phyloP scores from a whole-genome alignment of 1,139 yeast species.

The Cylindricascospora bacillispora region DNA sequence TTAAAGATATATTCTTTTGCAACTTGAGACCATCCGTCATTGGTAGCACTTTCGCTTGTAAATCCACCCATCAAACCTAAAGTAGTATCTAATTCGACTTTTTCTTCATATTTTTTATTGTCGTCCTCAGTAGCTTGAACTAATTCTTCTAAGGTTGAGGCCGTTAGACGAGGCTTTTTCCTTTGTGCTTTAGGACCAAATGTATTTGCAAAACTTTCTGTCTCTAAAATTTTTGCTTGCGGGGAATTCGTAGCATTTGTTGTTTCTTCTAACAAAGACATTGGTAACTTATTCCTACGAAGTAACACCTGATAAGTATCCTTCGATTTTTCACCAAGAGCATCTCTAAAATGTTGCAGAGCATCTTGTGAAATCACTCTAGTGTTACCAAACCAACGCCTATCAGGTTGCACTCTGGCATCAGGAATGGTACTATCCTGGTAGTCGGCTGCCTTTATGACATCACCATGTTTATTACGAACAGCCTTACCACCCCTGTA shows the following conservation, averaged over 20 bases:
- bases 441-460: constrained; percentile 73
- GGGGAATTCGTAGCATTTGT: constrained; percentile 65
- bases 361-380: constrained; percentile 98
- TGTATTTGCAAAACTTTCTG: constrained; percentile 69
- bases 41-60: constrained; percentile 51
- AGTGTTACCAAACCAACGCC: constrained; percentile 96
- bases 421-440: constrained; percentile 82
- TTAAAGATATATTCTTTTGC: constrained; percentile 93
- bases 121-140: constrained; percentile 52
- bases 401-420: constrained; percentile 91
- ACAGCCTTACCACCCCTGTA: constrained; percentile 83
- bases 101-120: constrained; percentile 53
- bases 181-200: constrained; percentile 96
- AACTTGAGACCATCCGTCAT: constrained; percentile 64
- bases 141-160: constrained; percentile 69
- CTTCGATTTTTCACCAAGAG: constrained; percentile 74
- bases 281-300: constrained; percentile 84
- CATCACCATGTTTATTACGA: constrained; percentile 78
- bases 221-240: constrained; percentile 66
- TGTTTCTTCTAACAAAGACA: constrained; percentile 78
- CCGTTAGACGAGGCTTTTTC: constrained; percentile 74
- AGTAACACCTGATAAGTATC: constrained; percentile 83
- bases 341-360: constrained; percentile 82
- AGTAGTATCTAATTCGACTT: constrained; percentile 58
- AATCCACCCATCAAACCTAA: constrained; percentile 61